phyloP scores from a whole-genome alignment of 257 asterid genomes.

The Hygrophila difformis region DNA sequence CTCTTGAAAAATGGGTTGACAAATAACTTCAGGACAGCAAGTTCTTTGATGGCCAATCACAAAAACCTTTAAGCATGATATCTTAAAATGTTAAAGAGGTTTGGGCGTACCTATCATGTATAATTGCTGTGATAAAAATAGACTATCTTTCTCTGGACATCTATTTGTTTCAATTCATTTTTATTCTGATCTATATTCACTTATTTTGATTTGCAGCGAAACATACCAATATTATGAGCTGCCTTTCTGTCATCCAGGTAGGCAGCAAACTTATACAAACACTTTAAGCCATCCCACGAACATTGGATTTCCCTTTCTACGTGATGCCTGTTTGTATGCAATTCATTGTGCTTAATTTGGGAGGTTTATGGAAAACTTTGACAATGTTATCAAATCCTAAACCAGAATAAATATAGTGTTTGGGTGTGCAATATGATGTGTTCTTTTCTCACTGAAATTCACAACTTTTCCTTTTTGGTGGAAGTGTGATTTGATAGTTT shows the following conservation, averaged over 20 bases:
- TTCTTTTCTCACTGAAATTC: too few species aligned
- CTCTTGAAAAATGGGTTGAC: too few species aligned
- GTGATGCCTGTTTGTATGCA: not conserved
- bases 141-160: not conserved
- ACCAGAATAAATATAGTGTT: not conserved
- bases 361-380: constrained; percentile 3
- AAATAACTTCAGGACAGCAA: too few species aligned
- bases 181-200: constrained; percentile 22
- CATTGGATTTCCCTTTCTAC: not conserved
- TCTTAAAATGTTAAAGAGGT: not conserved
- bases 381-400: not conserved
- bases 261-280: constrained; percentile 25
- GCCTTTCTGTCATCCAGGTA: constrained; percentile 93
- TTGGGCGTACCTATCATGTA: constrained; percentile 2
- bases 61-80: not conserved
- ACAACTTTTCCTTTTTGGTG: too few species aligned
- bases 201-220: constrained; percentile 67
- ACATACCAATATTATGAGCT: constrained; percentile 76
- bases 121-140: constrained; percentile 5
- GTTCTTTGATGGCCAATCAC: not conserved
- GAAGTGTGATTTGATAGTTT: too few species aligned
- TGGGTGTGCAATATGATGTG: too few species aligned
- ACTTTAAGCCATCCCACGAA: not conserved
- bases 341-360: constrained; percentile 1
- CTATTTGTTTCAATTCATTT: constrained; percentile 9